Conservation (phyloP, 371 early-diverging fungal genomes). For the Coemansia sp. region DNA sequence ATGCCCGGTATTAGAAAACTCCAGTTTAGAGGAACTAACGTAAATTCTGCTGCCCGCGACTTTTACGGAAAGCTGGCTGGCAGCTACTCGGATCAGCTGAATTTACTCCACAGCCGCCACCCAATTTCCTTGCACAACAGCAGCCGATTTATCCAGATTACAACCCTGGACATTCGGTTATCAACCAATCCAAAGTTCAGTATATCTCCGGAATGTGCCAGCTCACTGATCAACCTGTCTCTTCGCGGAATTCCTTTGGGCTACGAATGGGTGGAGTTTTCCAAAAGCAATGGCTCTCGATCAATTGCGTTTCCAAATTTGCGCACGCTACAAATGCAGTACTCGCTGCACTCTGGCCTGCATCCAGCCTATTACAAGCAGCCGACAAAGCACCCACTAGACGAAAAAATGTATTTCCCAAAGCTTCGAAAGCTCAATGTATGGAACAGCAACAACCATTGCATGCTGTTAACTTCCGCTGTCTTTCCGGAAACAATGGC, state of each 20-base stretch:
- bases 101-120: background rate
- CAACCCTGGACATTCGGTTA: slow-evolving; percentile 1
- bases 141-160: background rate
- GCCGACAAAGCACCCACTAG: background rate
- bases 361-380: background rate
- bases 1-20: background rate
- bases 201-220: slow-evolving; percentile 3
- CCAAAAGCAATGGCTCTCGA: background rate
- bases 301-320: slow-evolving; percentile 4
- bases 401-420: slow-evolving; percentile 5
- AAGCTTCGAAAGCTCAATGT: slow-evolving; percentile 1
- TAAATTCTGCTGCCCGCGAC: background rate
- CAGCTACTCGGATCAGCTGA: background rate
- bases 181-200: background rate
- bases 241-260: slow-evolving; percentile 2
- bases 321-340: background rate
- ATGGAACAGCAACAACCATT: background rate
- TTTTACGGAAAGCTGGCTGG: slow-evolving; percentile 4
- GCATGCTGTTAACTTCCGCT: background rate
- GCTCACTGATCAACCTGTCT: background rate
- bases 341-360: background rate
- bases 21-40: slow-evolving; percentile 1
- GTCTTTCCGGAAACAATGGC: slow-evolving; percentile 7
- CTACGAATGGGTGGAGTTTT: background rate
- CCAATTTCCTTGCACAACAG: background rate